Evolutionary conservation across 2,329 filamentous ascomycete species (phyloP).

Genomic region (Metarhizium rileyi): DNA sequence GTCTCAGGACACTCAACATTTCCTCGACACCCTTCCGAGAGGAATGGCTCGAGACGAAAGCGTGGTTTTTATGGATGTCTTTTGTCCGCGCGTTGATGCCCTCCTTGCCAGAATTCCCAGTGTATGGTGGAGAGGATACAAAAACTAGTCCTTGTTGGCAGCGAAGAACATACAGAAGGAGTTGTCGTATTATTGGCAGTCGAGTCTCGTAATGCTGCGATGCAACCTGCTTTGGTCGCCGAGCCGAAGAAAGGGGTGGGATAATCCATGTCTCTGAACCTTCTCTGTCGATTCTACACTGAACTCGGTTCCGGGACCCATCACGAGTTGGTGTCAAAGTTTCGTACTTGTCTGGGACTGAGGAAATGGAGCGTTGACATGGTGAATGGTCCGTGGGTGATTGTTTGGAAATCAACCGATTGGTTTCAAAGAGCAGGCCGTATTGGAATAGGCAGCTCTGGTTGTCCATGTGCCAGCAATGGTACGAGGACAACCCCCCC

Average conservation of each 20-base stretch:
- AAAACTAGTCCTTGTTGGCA: slow-evolving; percentile 90
- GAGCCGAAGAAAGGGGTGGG: slow-evolving; percentile 7
- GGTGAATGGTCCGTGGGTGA: neutral
- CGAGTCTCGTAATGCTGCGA: neutral
- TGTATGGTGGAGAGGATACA: slow-evolving; percentile 63
- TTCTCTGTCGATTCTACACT: neutral
- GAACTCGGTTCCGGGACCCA: slow-evolving; percentile 57
- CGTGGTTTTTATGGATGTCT: slow-evolving; percentile 90
- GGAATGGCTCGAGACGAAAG: slow-evolving; percentile 40
- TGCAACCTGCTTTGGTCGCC: neutral
- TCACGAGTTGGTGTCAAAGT: slow-evolving; percentile 90
- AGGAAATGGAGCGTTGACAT: slow-evolving; percentile 7
- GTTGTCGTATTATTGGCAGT: slow-evolving; percentile 8
- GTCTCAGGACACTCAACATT: slow-evolving; percentile 21
- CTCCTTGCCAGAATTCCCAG: slow-evolving; percentile 37
- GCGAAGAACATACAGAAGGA: slow-evolving; percentile 75
- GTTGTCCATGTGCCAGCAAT: slow-evolving; percentile 41
- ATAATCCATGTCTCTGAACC: slow-evolving; percentile 1
- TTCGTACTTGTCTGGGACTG: slow-evolving; percentile 68
- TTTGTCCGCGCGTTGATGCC: slow-evolving; percentile 76
- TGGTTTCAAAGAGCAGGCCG: slow-evolving; percentile 27
- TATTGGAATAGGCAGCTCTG: slow-evolving; percentile 31
- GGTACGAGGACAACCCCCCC: slow-evolving; percentile 39
- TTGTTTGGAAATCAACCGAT: slow-evolving; percentile 4
- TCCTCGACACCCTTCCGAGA: slow-evolving; percentile 39